These are phyloP conservation scores for Waltergamsia citrina DNA, from an alignment of 2,329 filamentous ascomycete species.

Conservation along the genomic window DNA sequence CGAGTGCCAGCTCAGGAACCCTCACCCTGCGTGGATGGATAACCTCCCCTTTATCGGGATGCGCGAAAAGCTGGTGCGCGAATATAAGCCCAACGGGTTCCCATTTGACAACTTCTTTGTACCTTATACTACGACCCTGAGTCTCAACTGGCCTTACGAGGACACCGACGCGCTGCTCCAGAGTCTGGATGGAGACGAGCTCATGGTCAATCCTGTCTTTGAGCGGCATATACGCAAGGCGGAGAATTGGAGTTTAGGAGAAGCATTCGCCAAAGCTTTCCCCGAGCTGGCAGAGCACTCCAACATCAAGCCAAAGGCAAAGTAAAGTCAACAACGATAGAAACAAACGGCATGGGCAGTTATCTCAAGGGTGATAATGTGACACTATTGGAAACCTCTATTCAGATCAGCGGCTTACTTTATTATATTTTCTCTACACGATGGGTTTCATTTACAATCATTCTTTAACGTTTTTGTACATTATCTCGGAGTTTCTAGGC, in stretches of 20 bases:
- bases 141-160: slow-evolving; percentile 79
- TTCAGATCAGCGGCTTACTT: too few relatives aligned
- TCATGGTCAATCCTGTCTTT: slow-evolving; percentile 80
- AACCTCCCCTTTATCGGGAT: slow-evolving; percentile 71
- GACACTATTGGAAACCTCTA: too few relatives aligned
- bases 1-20: slow-evolving; percentile 52
- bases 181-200: slow-evolving; percentile 48
- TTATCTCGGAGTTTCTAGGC: too few relatives aligned
- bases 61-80: slow-evolving; percentile 54
- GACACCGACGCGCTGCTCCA: slow-evolving; percentile 59
- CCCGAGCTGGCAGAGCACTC: slow-evolving; percentile 32
- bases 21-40: slow-evolving; percentile 77
- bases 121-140: slow-evolving; percentile 67
- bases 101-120: slow-evolving; percentile 74
- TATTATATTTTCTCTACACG: too few relatives aligned
- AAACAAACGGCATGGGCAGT: too few relatives aligned
- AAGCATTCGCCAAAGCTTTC: slow-evolving; percentile 55
- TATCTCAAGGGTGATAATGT: too few relatives aligned
- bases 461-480: too few relatives aligned
- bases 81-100: slow-evolving; percentile 41
- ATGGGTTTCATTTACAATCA: too few relatives aligned
- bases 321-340: too few relatives aligned
- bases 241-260: slow-evolving; percentile 75
- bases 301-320: too few relatives aligned
- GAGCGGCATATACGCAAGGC: slow-evolving; percentile 67